Conservation (phyloP, 345 rosid genomes). For the Eucalyptus paniculata region DNA sequence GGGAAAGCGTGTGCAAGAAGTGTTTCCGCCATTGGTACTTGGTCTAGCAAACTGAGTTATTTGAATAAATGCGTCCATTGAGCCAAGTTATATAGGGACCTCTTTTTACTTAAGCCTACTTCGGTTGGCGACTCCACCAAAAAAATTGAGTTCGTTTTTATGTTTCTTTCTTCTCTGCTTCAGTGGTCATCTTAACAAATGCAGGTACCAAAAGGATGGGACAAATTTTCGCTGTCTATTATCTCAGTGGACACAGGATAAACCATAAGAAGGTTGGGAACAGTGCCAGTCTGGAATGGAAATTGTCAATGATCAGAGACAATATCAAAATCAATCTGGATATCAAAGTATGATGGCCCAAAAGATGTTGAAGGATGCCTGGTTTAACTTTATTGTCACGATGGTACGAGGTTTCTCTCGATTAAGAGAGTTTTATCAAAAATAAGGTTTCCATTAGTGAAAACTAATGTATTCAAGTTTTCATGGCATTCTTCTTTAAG, state of each 20-base stretch:
- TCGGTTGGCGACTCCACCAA: neutral
- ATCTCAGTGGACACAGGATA: slow-evolving; percentile 36
- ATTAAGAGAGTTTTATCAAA: neutral
- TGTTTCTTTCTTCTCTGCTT: neutral
- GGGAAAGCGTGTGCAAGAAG: neutral
- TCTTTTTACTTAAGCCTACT: neutral
- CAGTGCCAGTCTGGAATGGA: slow-evolving; percentile 42
- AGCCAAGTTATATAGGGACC: neutral
- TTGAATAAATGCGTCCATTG: neutral
- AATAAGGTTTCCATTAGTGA: neutral
- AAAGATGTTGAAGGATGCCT: slow-evolving; percentile 15
- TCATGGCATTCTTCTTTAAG: slow-evolving; percentile 1
- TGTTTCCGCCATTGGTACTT: neutral
- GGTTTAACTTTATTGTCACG: slow-evolving; percentile 28
- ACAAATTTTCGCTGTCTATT: slow-evolving; percentile 33
- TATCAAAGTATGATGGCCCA: slow-evolving; percentile 15
- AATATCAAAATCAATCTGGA: slow-evolving; percentile 33
- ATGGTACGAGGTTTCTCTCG: slow-evolving; percentile 12
- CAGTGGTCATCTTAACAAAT: neutral
- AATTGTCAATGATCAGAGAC: slow-evolving; percentile 45
- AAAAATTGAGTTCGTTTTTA: neutral
- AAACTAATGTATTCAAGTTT: neutral
- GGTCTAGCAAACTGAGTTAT: neutral
- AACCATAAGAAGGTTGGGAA: slow-evolving; percentile 24
- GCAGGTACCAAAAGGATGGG: slow-evolving; percentile 71